Evolutionary conservation across 805 yeast species (phyloP).

Genomic region (Ogataea henricii): DNA sequence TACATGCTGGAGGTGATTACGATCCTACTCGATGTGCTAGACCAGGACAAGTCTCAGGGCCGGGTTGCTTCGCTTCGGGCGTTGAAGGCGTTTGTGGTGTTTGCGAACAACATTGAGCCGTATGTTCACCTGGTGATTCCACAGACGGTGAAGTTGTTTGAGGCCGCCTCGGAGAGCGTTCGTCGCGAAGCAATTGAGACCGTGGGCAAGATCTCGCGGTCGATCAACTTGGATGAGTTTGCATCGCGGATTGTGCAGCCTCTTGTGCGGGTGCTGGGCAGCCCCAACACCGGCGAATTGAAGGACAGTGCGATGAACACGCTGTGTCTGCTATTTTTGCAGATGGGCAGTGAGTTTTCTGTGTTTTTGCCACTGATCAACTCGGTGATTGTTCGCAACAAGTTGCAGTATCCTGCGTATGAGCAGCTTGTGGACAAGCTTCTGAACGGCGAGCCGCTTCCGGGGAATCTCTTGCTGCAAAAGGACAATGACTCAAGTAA

Average conservation of each 20-base stretch:
- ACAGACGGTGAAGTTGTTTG: slow-evolving; percentile 77
- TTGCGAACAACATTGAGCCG: slow-evolving; percentile 88
- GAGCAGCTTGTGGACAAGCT: slow-evolving; percentile 81
- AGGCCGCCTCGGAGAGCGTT: slow-evolving; percentile 61
- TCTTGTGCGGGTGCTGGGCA: slow-evolving; percentile 62
- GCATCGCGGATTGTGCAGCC: slow-evolving; percentile 91
- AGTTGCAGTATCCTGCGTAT: slow-evolving; percentile 69
- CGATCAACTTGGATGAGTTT: slow-evolving; percentile 78
- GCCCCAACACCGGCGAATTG: slow-evolving; percentile 50
- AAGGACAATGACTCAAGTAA: slow-evolving; percentile 47
- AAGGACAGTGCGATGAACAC: slow-evolving; percentile 73
- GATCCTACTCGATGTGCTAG: slow-evolving; percentile 71
- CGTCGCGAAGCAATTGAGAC: slow-evolving; percentile 78
- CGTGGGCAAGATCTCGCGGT: slow-evolving; percentile 76
- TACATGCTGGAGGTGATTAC: slow-evolving; percentile 79
- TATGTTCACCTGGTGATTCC: slow-evolving; percentile 88
- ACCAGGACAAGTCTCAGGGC: slow-evolving; percentile 64
- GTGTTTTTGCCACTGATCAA: slow-evolving; percentile 85
- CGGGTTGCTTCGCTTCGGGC: slow-evolving; percentile 69
- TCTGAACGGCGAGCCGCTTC: slow-evolving; percentile 82
- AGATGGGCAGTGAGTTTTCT: slow-evolving; percentile 79
- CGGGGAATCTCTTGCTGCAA: slow-evolving; percentile 70
- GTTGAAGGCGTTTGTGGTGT: slow-evolving; percentile 77
- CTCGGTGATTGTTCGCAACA: slow-evolving; percentile 60
- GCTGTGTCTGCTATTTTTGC: slow-evolving; percentile 71